A percentile compares a stretch with the other conserved stretches of the same genome.
These are phyloP conservation scores for Angophora floribunda DNA, from an alignment of 345 rosid genomes.

Conservation along the genomic window DNA sequence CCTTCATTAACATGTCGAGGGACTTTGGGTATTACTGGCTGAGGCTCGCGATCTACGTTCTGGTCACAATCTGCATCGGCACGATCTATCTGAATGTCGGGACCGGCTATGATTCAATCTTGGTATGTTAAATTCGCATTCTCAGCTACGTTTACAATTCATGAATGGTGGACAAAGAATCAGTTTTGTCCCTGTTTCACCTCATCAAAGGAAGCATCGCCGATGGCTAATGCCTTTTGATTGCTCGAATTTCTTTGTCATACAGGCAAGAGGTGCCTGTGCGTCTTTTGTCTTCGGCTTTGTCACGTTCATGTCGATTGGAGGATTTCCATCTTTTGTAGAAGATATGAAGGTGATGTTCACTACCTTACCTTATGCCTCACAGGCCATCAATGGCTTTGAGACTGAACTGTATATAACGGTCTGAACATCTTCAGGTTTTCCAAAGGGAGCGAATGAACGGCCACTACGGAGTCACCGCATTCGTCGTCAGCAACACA, in stretches of 20 bases:
- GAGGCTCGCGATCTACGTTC: constrained; percentile 69
- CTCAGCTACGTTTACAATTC: not conserved
- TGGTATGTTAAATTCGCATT: constrained; percentile 35
- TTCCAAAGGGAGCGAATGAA: constrained; percentile 95
- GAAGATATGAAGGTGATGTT: constrained; percentile 87
- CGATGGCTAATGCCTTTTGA: not conserved
- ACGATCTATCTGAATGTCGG: constrained; percentile 85
- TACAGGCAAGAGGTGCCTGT: constrained; percentile 89
- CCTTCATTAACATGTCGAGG: constrained; percentile 88
- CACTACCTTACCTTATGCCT: not conserved
- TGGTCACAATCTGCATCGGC: constrained; percentile 85
- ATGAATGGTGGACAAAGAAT: not conserved
- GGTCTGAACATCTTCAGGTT: constrained; percentile 34
- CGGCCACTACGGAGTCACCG: constrained; percentile 84
- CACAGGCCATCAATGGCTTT: not conserved
- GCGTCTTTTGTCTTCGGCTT: constrained; percentile 92
- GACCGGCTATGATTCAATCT: constrained; percentile 69
- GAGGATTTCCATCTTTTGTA: constrained; percentile 92
- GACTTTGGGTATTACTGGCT: constrained; percentile 99
- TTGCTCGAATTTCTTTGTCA: not conserved
- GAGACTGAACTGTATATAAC: not conserved
- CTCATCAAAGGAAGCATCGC: not conserved
- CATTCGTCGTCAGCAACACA: constrained; percentile 84
- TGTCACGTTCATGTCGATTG: constrained; percentile 94
- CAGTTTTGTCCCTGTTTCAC: not conserved